Base-by-base conservation (phyloP, 306 rosid species). In the Cicer yamashitae region DNA sequence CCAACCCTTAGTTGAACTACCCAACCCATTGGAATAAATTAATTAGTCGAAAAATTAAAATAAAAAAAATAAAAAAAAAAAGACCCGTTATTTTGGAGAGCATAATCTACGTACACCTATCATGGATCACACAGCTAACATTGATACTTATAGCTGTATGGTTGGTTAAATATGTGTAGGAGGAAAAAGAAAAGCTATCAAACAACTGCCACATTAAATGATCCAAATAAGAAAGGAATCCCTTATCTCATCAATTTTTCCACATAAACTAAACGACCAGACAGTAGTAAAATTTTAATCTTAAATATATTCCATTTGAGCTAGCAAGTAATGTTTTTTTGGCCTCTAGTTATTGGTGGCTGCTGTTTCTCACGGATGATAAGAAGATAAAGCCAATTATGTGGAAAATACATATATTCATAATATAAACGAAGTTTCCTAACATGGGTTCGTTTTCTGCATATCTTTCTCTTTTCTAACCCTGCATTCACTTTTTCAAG, bases 301-400 rank as follows among this genome's bases (percentile, higher is more conserved):
- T 30, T 30, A 34, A 47, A 69, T 67, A 56, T 51, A 51, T 14
- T 30, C 37, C 37, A 14, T 51, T 51, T 22, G 43, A 59, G 34
- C 52, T 40, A 64, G 2, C 3, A 62, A 14, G 77, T 75, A 79
- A 74, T 83, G 76, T 61, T 86, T 82, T 72, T 76, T 75, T 87
- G 88, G 79, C 98, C 94, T 86, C 92, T 84, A 78, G 89, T 84
- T 87, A 81, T 86, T 81, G 89, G 96, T 88, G 97, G 93, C 65
- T 83, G 82, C 83, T 85, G 81, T 72, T 75, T 77, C 83, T 81
- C 43, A 5, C 17, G 38, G 77, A 51, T 51, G 86, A 83, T 79
- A 76, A 84, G 89, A 81, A 48, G 81, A 82, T 83, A 79, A 76
- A 73, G 81, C 81, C 77, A 54, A 71, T 75, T 84, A 78, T 79